Evolutionary conservation across 169 alveolate genomes (phyloP).

Genomic region (Hammondia hammondi): DNA sequence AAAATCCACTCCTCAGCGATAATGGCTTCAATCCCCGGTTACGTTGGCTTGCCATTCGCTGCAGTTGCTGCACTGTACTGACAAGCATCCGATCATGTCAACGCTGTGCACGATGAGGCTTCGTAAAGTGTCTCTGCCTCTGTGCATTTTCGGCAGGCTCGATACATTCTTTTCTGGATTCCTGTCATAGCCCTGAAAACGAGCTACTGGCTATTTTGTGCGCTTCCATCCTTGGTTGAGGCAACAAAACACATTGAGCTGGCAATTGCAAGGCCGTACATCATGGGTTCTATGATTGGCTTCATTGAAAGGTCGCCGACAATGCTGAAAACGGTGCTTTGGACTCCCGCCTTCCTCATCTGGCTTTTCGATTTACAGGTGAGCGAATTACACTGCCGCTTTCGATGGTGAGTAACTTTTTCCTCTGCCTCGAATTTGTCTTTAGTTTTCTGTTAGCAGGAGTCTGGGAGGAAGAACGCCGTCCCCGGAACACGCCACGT

Average conservation of each 20-base stretch:
- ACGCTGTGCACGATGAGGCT: not conserved
- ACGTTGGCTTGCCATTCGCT: no score
- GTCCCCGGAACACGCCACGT: no score
- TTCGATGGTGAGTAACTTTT: no score
- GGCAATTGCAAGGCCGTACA: constrained; percentile 55
- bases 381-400: not conserved
- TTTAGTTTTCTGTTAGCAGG: no score
- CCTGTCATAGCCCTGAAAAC: constrained; percentile 39
- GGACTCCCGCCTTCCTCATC: constrained; percentile 66
- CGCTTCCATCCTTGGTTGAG: constrained; percentile 46
- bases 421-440: no score
- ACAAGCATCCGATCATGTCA: no score
- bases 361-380: constrained; percentile 70
- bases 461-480: no score
- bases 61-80: no score
- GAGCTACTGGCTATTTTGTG: constrained; percentile 52
- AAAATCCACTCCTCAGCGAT: no score
- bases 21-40: no score
- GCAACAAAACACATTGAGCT: constrained; percentile 61
- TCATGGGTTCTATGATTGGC: constrained; percentile 37
- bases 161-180: constrained; percentile 55
- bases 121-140: not conserved
- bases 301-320: constrained; percentile 41
- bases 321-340: constrained; percentile 37
- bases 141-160: constrained; percentile 22